Evolutionary conservation across 257 asterid species (phyloP), one percentile per base, ranked within the genome.

Genomic region (Penstemon davidsonii): DNA sequence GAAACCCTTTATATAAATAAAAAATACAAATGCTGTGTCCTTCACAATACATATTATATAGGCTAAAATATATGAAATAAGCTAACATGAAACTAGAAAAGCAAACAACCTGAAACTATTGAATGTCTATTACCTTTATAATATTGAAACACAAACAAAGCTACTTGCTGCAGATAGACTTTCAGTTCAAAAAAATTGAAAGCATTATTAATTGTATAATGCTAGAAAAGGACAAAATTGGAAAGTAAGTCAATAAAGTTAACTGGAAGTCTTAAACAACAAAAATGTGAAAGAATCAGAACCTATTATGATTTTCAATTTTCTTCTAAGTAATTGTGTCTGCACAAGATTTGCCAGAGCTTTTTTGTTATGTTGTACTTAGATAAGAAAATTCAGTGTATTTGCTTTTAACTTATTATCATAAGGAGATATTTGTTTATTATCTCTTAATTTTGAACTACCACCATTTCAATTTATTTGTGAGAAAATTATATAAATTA

Each of bases 141-240:
- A 15, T 71, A 60, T 52, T 68, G 76, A 59, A 73, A 60, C 76
- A 60, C 33, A 25, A 25, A 25, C 33, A 25, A 25, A 66, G 13
- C 33, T 1, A 25, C 1, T 25, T 36, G 33, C 36, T 13, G 40
- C 33, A 25, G 63, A 62, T 54, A 56, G 40, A 78, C 75, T 75
- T 60, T 65, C 45, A 36, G 67, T 63, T 68, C 39, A 60, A 18
- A 62, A 25, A 56, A 66, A 62, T 56, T 2, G 33, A 25, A 25
- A 25, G 33, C 33, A 25, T 25, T 2, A 2, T 0, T 25, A 66
- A 25, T 25, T 25, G 33, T 25, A 36, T n/a, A 71, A 74, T 68
- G 80, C 78, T 79, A 42, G 69, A 76, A 74, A 36, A 8, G 71
- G 85, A 76, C 72, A 79, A 49, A 70, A 68, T 77, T 76, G 86